Evolutionary conservation across 2,329 filamentous ascomycete species (phyloP).

Genomic region (Magnaporthales sp.): DNA sequence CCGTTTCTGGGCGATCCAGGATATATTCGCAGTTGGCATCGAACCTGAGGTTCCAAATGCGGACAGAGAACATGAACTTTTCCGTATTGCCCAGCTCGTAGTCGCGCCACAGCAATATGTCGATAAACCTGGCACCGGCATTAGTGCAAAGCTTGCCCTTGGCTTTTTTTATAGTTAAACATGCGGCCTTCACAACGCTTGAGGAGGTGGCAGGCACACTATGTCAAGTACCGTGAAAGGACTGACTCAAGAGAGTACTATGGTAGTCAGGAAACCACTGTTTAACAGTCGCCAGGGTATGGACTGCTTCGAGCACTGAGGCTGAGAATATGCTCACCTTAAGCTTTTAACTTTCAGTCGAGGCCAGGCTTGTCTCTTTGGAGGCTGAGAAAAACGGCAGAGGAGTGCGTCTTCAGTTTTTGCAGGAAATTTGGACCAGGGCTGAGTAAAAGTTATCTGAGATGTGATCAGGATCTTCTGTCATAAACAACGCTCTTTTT

Average conservation of each 20-base stretch:
- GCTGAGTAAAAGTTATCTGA: too few relatives aligned
- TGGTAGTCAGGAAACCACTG: too few relatives aligned
- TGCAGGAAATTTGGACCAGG: too few relatives aligned
- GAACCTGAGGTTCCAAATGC: conserved; percentile 87
- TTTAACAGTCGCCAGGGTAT: neutral
- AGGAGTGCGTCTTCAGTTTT: neutral
- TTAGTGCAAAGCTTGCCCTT: conserved; percentile 80
- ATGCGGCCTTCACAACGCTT: conserved; percentile 94
- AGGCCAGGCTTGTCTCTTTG: neutral
- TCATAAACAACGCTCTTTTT: too few relatives aligned
- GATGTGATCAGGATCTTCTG: too few relatives aligned
- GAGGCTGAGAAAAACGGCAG: neutral
- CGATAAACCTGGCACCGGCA: conserved; percentile 89
- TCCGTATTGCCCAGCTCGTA: conserved; percentile 87
- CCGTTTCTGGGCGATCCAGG: too few relatives aligned
- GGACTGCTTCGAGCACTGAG: neutral
- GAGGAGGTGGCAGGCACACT: conserved; percentile 56
- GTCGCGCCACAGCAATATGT: too few relatives aligned
- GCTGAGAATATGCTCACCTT: neutral
- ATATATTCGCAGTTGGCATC: conserved; percentile 86
- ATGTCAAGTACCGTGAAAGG: too few relatives aligned
- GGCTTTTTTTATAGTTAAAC: conserved; percentile 77
- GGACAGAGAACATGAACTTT: conserved; percentile 82
- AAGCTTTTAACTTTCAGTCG: neutral
- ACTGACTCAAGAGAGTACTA: too few relatives aligned